Percentiles rank a stretch among this genome's conserved stretches.
Conservation (phyloP, 495 filamentous ascomycete species). For the Cenococcum geophilum region DNA sequence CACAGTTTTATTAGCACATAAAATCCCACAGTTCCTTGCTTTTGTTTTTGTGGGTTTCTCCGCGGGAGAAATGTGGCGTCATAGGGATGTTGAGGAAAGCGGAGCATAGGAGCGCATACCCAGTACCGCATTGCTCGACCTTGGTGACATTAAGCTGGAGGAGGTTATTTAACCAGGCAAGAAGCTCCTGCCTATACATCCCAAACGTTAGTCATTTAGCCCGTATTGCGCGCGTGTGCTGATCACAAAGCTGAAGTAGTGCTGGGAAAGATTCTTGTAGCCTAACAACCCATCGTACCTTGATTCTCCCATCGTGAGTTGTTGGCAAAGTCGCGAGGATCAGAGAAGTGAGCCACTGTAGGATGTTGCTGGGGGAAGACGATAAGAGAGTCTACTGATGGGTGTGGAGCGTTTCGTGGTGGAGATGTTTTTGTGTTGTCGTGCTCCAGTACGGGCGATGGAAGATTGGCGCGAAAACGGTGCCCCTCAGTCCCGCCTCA, state of each 20-base stretch:
- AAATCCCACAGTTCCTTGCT: background rate
- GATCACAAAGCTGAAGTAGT: background rate
- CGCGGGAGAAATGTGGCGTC: background rate
- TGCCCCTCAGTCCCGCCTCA: background rate
- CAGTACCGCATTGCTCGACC: constrained; percentile 97
- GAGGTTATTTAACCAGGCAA: constrained; percentile 95
- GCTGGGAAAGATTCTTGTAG: background rate
- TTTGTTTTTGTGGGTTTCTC: background rate
- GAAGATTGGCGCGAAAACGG: background rate
- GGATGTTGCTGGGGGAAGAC: background rate
- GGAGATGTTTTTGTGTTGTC: background rate
- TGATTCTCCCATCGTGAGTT: constrained; percentile 30
- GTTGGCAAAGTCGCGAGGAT: background rate
- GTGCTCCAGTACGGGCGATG: background rate
- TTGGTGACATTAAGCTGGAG: constrained; percentile 96
- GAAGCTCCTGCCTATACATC: constrained; percentile 75
- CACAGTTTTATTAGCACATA: constrained; percentile 4
- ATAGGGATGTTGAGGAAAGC: background rate
- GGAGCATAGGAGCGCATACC: constrained; percentile 56
- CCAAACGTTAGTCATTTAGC: background rate
- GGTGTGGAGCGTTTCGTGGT: background rate
- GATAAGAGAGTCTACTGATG: background rate
- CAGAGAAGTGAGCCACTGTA: background rate
- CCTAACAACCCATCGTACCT: constrained; percentile 21
- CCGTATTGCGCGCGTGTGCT: background rate